Percentiles rank a stretch among this genome's conserved stretches.
Evolutionary conservation across 306 rosid species (phyloP).

Genomic region (Prunus dulcis): DNA sequence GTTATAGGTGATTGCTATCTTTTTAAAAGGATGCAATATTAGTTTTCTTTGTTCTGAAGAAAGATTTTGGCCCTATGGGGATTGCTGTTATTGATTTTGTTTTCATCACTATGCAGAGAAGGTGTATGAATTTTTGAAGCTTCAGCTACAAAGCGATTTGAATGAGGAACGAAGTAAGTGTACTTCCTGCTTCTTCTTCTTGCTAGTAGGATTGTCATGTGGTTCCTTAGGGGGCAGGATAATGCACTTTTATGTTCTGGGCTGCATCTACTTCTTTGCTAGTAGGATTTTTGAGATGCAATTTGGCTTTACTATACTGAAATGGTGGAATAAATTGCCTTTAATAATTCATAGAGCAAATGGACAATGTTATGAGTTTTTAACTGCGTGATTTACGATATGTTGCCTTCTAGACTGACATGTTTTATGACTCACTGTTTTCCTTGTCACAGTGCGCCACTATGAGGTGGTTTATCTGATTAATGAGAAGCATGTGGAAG

Average conservation of each 20-base stretch:
- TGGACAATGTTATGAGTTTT: background rate
- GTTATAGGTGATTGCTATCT: background rate
- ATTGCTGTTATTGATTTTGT: slow-evolving; percentile 10
- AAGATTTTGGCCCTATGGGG: background rate
- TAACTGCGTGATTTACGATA: background rate
- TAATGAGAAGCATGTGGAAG: slow-evolving; percentile 75
- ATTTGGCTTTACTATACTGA: background rate
- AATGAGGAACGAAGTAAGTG: slow-evolving; percentile 59
- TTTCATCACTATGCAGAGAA: slow-evolving; percentile 50
- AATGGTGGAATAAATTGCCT: background rate
- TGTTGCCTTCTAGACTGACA: background rate
- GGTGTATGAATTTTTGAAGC: slow-evolving; percentile 64
- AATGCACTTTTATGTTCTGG: no score
- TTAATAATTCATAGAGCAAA: background rate
- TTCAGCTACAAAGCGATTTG: slow-evolving; percentile 60
- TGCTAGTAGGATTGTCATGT: slow-evolving; percentile 2
- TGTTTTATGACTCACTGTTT: slow-evolving; percentile 18
- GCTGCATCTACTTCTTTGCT: background rate
- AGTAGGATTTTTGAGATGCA: background rate
- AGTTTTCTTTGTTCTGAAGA: background rate
- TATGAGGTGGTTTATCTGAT: slow-evolving; percentile 83
- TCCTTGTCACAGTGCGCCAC: slow-evolving; percentile 69
- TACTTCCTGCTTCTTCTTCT: slow-evolving; percentile 14
- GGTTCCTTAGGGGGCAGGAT: background rate
- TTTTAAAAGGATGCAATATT: background rate